Percentiles rank a stretch among this genome's conserved stretches.
These are phyloP conservation scores for Aureobasidium namibiae DNA, from an alignment of 2,329 filamentous ascomycete genomes.

Conservation along the genomic window DNA sequence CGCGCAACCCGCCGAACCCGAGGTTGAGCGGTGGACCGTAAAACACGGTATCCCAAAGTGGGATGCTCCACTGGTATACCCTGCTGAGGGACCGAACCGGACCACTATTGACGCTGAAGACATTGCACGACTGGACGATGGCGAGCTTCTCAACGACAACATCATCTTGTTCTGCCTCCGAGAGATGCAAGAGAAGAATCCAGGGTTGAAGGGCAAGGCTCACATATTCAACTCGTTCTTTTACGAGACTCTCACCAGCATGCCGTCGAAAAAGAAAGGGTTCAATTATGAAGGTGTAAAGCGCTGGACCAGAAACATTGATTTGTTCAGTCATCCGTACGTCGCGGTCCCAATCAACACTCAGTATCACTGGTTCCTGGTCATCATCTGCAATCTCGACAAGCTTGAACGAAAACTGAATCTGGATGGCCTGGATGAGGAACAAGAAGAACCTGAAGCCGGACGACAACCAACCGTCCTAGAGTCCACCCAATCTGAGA, in stretches of 20 bases:
- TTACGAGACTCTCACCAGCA: constrained; percentile 65
- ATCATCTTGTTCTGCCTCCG: constrained; percentile 82
- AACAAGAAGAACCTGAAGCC: background rate
- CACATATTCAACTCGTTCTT: constrained; percentile 94
- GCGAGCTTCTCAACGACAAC: constrained; percentile 86
- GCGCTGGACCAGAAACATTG: constrained; percentile 77
- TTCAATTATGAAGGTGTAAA: constrained; percentile 83
- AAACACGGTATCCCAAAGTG: constrained; percentile 17
- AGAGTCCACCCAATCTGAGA: background rate
- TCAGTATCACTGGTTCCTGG: constrained; percentile 79
- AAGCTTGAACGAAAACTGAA: constrained; percentile 23
- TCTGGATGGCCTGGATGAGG: background rate
- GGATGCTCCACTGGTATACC: constrained; percentile 51
- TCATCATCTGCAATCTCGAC: constrained; percentile 84
- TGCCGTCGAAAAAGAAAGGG: constrained; percentile 40
- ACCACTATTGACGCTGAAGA: constrained; percentile 64
- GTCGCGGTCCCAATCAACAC: constrained; percentile 91
- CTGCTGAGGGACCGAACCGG: constrained; percentile 48
- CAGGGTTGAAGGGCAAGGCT: constrained; percentile 46
- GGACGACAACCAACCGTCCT: background rate
- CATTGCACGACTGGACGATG: constrained; percentile 69
- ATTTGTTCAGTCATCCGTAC: constrained; percentile 80
- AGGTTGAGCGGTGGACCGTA: background rate
- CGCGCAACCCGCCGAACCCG: background rate
- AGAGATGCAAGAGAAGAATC: constrained; percentile 25